Evolutionary conservation across 805 yeast genomes (phyloP).

Genomic region (Hermanozyma aechmeae): DNA sequence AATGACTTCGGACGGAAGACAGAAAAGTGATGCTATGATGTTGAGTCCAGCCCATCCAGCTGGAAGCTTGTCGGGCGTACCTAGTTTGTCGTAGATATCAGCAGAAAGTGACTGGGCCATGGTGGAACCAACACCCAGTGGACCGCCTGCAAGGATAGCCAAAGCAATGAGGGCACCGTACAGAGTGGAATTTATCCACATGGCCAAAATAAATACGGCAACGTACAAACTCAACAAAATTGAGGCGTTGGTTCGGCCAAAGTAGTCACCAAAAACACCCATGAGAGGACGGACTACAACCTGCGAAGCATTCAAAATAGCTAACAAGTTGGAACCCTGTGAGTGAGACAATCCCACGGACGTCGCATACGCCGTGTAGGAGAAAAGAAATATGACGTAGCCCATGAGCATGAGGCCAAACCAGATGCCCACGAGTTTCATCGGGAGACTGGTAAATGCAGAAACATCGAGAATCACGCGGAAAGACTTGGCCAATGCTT

Average conservation of each 20-base stretch:
- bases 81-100: conserved; percentile 2
- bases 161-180: conserved; percentile 23
- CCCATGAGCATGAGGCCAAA: conserved; percentile 28
- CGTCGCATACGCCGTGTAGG: conserved; percentile 29
- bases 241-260: conserved; percentile 37
- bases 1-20: neutral
- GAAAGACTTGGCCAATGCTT: conserved; percentile 2
- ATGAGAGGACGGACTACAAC: conserved; percentile 42
- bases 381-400: conserved; percentile 24
- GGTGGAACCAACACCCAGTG: conserved; percentile 21
- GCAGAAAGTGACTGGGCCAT: conserved; percentile 9
- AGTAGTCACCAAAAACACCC: conserved; percentile 35
- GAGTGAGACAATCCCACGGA: conserved; percentile 32
- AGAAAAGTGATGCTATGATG: neutral
- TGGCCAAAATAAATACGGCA: conserved; percentile 21
- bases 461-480: conserved; percentile 25
- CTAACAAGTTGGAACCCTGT: conserved; percentile 25
- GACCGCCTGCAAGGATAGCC: conserved; percentile 18
- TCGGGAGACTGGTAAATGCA: conserved; percentile 16
- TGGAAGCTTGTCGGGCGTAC: neutral
- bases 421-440: conserved; percentile 21
- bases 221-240: conserved; percentile 12
- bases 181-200: conserved; percentile 28
- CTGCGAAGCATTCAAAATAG: conserved; percentile 33
- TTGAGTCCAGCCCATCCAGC: neutral